These are phyloP conservation scores for Ceratobasidium sp. DNA, from an alignment of 1,284 basidiomycete species.

Conservation along the genomic window DNA sequence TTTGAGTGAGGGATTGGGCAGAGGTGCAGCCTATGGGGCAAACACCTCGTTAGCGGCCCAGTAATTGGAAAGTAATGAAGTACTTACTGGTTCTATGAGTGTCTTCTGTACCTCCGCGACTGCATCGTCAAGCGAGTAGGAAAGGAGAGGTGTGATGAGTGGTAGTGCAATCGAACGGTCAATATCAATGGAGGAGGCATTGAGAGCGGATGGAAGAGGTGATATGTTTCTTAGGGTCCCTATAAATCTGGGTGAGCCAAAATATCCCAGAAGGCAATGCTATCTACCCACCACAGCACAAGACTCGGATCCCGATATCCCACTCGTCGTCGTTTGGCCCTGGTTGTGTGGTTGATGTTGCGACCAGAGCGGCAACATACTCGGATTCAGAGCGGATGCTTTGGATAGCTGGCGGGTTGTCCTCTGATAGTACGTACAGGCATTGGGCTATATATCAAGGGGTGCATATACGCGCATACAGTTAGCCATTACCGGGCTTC, in stretches of 20 bases:
- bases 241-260: slow-evolving; percentile 45
- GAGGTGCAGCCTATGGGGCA: background rate
- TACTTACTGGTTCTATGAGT: slow-evolving; percentile 22
- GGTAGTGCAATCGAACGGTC: slow-evolving; percentile 77
- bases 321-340: slow-evolving; percentile 53
- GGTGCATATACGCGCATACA: slow-evolving; percentile 35
- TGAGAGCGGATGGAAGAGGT: slow-evolving; percentile 70
- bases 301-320: slow-evolving; percentile 64
- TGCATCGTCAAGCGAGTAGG: slow-evolving; percentile 64
- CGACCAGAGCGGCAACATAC: slow-evolving; percentile 73
- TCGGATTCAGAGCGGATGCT: slow-evolving; percentile 65
- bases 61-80: background rate
- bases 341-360: slow-evolving; percentile 47
- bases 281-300: slow-evolving; percentile 67
- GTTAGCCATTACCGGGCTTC: slow-evolving; percentile 4
- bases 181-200: slow-evolving; percentile 65
- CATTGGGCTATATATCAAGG: slow-evolving; percentile 70
- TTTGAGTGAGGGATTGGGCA: slow-evolving; percentile 12
- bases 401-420: slow-evolving; percentile 73
- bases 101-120: slow-evolving; percentile 49
- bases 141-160: slow-evolving; percentile 71
- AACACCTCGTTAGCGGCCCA: background rate
- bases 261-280: background rate
- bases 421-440: slow-evolving; percentile 87
- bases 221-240: slow-evolving; percentile 79